Conservation (phyloP, 768 basidiomycete species). For the Bullera alba region DNA sequence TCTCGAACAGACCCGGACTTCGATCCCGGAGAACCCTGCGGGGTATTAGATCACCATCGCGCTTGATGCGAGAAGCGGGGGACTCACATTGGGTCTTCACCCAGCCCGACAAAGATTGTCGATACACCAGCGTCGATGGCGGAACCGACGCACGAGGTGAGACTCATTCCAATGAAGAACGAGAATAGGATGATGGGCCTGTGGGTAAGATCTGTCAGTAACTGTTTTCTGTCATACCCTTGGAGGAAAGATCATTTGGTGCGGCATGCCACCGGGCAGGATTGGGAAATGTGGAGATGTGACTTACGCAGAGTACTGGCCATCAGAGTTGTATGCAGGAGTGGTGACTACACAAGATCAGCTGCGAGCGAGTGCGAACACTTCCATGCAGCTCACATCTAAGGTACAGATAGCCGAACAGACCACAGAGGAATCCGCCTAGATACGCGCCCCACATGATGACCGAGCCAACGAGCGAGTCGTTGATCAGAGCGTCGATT, state of each 20-base stretch:
- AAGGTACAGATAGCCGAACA: slow-evolving; percentile 72
- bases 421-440: slow-evolving; percentile 63
- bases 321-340: slow-evolving; percentile 65
- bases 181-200: slow-evolving; percentile 65
- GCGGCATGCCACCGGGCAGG: no score
- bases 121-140: slow-evolving; percentile 70
- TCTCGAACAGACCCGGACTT: slow-evolving; percentile 62
- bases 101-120: slow-evolving; percentile 81
- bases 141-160: slow-evolving; percentile 28
- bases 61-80: neutral
- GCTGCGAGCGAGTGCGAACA: slow-evolving; percentile 5
- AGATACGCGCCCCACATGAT: slow-evolving; percentile 53
- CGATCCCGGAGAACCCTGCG: slow-evolving; percentile 57
- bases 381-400: slow-evolving; percentile 51
- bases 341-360: slow-evolving; percentile 55
- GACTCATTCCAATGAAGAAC: slow-evolving; percentile 67
- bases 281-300: no score
- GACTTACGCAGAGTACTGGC: slow-evolving; percentile 61
- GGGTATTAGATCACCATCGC: neutral
- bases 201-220: no score
- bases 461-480: slow-evolving; percentile 66
- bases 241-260: no score
- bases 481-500: slow-evolving; percentile 75
- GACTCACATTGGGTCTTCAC: slow-evolving; percentile 63
- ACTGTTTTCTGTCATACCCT: no score